Percentiles rank a stretch among this genome's conserved stretches.
Conservation (phyloP, 441 rosid genomes). For the Arabidopsis hybrid region DNA sequence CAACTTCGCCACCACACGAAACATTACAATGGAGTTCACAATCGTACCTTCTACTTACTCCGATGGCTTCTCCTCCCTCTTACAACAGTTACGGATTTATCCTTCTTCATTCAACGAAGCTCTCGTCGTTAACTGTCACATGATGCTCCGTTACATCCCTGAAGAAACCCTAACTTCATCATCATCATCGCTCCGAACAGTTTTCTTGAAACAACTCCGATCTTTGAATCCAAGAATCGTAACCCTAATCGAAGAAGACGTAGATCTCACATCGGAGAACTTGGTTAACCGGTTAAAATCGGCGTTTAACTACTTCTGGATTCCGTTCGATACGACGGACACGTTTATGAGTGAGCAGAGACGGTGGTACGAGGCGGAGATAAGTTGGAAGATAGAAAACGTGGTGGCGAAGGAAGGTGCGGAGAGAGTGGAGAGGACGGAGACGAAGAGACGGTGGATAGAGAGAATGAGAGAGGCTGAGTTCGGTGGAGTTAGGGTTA, state of each 20-base stretch:
- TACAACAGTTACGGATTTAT: constrained; percentile 62
- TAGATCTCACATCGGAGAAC: constrained; percentile 67
- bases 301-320: constrained; percentile 88
- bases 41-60: constrained; percentile 60
- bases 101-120: constrained; percentile 62
- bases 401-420: constrained; percentile 81
- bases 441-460: constrained; percentile 74
- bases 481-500: constrained; percentile 59
- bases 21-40: constrained; percentile 63
- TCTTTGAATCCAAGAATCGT: constrained; percentile 73
- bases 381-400: constrained; percentile 89
- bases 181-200: constrained; percentile 49
- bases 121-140: constrained; percentile 81
- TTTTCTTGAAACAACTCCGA: constrained; percentile 68
- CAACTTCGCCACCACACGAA: constrained; percentile 74
- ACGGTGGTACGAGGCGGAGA: constrained; percentile 79
- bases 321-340: constrained; percentile 80
- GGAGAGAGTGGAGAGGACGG: constrained; percentile 79
- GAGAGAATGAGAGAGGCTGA: constrained; percentile 71
- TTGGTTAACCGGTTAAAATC: constrained; percentile 67
- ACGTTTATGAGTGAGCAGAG: constrained; percentile 79
- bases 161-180: constrained; percentile 61
- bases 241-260: constrained; percentile 81
- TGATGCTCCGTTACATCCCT: constrained; percentile 82
- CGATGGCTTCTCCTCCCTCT: constrained; percentile 73